phyloP scores from a whole-genome alignment of 2,329 filamentous ascomycete species.

The Xylariaceae sp. region DNA sequence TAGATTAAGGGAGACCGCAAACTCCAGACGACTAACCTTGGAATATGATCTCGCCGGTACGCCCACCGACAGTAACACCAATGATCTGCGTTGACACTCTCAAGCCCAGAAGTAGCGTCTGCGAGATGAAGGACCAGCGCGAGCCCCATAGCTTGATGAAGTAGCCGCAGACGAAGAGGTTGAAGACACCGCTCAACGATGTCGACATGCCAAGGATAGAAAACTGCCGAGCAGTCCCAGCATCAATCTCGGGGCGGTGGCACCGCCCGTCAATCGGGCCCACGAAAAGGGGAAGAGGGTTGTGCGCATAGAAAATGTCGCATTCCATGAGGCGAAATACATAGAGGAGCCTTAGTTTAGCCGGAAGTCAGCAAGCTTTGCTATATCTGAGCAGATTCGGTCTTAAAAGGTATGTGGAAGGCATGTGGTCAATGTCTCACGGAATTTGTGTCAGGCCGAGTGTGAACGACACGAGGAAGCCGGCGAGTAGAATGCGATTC shows the following conservation, averaged over 20 bases:
- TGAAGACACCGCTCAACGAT: slow-evolving; percentile 60
- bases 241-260: slow-evolving; percentile 57
- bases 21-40: slow-evolving; percentile 38
- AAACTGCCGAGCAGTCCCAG: slow-evolving; percentile 59
- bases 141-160: slow-evolving; percentile 63
- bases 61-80: slow-evolving; percentile 59
- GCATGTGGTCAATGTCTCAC: slow-evolving; percentile 18
- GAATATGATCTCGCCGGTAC: slow-evolving; percentile 61
- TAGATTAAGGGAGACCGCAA: background rate
- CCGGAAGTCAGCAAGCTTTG: background rate
- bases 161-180: slow-evolving; percentile 65
- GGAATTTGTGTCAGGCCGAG: slow-evolving; percentile 33
- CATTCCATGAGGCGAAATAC: slow-evolving; percentile 70
- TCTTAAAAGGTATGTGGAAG: background rate
- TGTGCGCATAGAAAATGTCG: slow-evolving; percentile 60
- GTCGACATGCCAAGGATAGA: slow-evolving; percentile 64
- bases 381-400: background rate
- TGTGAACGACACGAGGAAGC: slow-evolving; percentile 33
- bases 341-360: slow-evolving; percentile 46
- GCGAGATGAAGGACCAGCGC: slow-evolving; percentile 56
- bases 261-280: slow-evolving; percentile 51
- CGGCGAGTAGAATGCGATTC: slow-evolving; percentile 32
- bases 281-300: slow-evolving; percentile 48
- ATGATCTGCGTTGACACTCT: slow-evolving; percentile 61
- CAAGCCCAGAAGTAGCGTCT: slow-evolving; percentile 61